A percentile compares a stretch with the other conserved stretches of the same genome.
phyloP scores from a whole-genome alignment of 2,329 filamentous ascomycete genomes.

The Didymella lethalis region DNA sequence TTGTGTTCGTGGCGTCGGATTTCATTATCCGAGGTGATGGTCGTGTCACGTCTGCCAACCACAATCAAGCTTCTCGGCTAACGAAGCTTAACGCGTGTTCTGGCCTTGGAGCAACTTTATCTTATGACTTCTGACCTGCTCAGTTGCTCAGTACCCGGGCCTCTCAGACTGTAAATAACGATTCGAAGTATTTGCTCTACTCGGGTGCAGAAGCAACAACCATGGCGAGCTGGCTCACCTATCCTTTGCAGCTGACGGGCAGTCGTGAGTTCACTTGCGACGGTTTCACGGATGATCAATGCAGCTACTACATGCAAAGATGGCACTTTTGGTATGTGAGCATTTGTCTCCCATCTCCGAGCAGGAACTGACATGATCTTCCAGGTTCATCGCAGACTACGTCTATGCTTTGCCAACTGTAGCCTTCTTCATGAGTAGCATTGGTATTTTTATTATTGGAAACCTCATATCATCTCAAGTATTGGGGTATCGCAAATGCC shows the following conservation, averaged over 20 bases:
- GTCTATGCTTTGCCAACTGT: slow-evolving; percentile 62
- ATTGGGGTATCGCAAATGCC: slow-evolving; percentile 23
- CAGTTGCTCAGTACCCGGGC: no score
- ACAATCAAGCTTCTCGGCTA: slow-evolving; percentile 4
- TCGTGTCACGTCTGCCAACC: background rate
- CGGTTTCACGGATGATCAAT: slow-evolving; percentile 54
- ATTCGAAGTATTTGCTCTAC: background rate
- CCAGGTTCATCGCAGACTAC: slow-evolving; percentile 63
- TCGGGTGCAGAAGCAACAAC: background rate
- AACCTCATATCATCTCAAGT: slow-evolving; percentile 47
- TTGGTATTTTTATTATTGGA: slow-evolving; percentile 58
- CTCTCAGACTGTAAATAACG: no score
- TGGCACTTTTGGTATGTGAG: slow-evolving; percentile 59
- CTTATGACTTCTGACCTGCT: background rate
- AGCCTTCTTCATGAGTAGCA: slow-evolving; percentile 61
- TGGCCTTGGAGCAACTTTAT: slow-evolving; percentile 3
- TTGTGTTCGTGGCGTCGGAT: background rate
- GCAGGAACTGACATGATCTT: background rate
- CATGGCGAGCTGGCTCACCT: slow-evolving; percentile 32
- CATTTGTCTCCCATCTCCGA: background rate
- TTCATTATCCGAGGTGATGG: background rate
- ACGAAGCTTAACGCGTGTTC: slow-evolving; percentile 2
- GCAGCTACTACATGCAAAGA: slow-evolving; percentile 55
- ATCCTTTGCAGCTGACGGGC: slow-evolving; percentile 25
- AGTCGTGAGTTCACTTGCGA: slow-evolving; percentile 41